Base-by-base conservation (phyloP, 140 eudicot species). In the Cichorium intybus region DNA sequence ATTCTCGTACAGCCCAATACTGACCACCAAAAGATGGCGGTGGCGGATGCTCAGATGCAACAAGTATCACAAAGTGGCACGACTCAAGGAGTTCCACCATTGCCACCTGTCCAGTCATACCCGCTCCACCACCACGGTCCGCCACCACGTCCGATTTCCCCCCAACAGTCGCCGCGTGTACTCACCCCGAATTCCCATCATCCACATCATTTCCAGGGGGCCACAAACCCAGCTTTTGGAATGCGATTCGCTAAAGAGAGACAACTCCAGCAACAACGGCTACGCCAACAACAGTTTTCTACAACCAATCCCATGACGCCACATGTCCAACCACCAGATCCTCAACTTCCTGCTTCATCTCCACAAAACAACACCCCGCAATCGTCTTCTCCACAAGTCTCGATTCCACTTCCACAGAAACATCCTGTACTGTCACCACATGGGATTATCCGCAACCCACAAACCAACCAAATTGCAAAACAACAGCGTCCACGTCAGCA, bases 221-320 rank as follows among this genome's bases (percentile, higher is more conserved):
- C 91, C 31, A 67, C 88, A 11, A 85, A 86, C 41, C 96, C 83
- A 53, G 88, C 97, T 39, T 84, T 74, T 64, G 89, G 84, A 39
- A 70, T 82, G 31, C 86, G 90, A 71, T 23, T 83, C 33, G 93
- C 93, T 10, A 93, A 84, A 78, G 96, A 88, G 76, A 79, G 87
- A 66, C 96, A 87, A 16, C 74, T 81, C 56, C 89, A 87, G 68
- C 90, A 87, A 69, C 96, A 83, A 41, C 93, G 85, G 26, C 23
- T 80, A 29, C 61, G 80, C 46, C 95, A 76, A 54, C 93, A 86
- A 33, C 96, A 90, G 26, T 81, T 72, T 70, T 74, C 81, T 20
- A 24, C 95, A 24, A 73, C 97, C 46, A 84, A 60, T 76, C 62
- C 90, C 60, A 41, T 75, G 77, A 68, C 73, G 86, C 85, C 83